Conservation (phyloP, 208 protist genomes). For the Crithidia acanthocephali region DNA sequence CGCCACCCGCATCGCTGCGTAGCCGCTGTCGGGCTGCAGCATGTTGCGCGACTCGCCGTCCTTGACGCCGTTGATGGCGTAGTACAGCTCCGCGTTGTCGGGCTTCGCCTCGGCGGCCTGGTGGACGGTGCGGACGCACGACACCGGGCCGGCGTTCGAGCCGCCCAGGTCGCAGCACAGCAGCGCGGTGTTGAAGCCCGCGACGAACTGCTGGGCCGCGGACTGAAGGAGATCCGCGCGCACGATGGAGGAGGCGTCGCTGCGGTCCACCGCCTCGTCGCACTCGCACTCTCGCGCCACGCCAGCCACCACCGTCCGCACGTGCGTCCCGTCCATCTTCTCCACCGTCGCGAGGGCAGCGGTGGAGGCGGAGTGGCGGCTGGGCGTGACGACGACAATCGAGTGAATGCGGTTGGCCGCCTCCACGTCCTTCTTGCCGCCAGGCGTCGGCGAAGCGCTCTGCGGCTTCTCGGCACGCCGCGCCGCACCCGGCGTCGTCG, state of each 20-base stretch:
- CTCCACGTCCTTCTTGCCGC: constrained; percentile 6
- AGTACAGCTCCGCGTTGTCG: constrained; percentile 39
- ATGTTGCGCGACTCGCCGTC: constrained; percentile 37
- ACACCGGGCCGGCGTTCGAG: constrained; percentile 32
- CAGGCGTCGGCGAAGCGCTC: constrained; percentile 4
- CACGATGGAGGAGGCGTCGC: constrained; percentile 25
- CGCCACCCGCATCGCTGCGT: constrained; percentile 26
- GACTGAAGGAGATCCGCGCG: constrained; percentile 28
- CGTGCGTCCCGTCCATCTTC: constrained; percentile 31
- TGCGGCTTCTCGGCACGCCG: constrained; percentile 3
- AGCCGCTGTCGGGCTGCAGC: constrained; percentile 19
- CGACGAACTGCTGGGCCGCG: constrained; percentile 32
- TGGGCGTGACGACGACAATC: constrained; percentile 44
- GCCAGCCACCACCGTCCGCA: constrained; percentile 12
- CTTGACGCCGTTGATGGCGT: constrained; percentile 37
- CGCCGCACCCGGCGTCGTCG: neutral
- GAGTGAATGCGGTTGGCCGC: constrained; percentile 29
- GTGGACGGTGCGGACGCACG: constrained; percentile 33
- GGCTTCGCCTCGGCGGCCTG: constrained; percentile 25
- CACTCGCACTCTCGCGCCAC: constrained; percentile 18
- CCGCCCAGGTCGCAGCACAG: constrained; percentile 47
- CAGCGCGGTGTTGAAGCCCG: constrained; percentile 49
- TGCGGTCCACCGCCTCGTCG: constrained; percentile 45
- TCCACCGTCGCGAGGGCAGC: constrained; percentile 6
- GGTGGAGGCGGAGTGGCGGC: constrained; percentile 17